Evolutionary conservation across 2,329 filamentous ascomycete genomes (phyloP), one percentile per base, ranked within the genome.

Genomic region (Neofusicoccum cordaticola): DNA sequence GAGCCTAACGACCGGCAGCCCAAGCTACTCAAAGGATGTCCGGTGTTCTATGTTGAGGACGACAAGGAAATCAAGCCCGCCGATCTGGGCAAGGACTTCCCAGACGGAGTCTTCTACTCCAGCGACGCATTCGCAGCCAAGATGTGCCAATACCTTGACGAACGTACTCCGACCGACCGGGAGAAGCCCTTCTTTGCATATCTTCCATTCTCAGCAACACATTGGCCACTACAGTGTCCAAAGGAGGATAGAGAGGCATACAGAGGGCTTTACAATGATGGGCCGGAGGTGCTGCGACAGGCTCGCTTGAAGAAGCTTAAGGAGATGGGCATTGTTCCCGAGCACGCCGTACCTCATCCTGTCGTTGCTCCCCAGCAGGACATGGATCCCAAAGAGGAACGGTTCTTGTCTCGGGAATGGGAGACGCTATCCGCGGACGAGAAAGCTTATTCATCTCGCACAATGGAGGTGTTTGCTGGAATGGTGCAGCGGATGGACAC

Each of bases 401-500:
- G 68, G 13, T 51, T 65, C 8, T 44, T 68, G 60, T 66, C 66
- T 7, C 56, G 62, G 22, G 62, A 67, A 7, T 71, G 69, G 72
- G 66, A 69, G 15, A 63, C 67, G 2, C 65, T 72, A 4, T 60
- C 66, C 12, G 64, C 71, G 0, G 74, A 78, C 3, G 77, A 81
- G 66, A 75, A 79, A 68, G 74, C 75, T 48, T 73, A 76, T 19
- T 81, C 79, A 0, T 71, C 73, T 31, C 69, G 72, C 5, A 72
- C 71, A 12, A 78, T 78, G 75, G 75, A 78, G 63, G 67, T 71
- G 1, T 78, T 72, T 62, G 76, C 75, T 2, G 75, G 69, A 3
- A 77, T 78, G 75, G 73, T 78, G 2, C 68, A 75, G 37, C 68
- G 68, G 3, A 76, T 78, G 60, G 76, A 78, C 63, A 53, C 58